Percentiles rank a stretch among this genome's conserved stretches.
These are phyloP conservation scores for Lepidopterella palustris DNA, from an alignment of 495 filamentous ascomycete genomes.

Conservation along the genomic window DNA sequence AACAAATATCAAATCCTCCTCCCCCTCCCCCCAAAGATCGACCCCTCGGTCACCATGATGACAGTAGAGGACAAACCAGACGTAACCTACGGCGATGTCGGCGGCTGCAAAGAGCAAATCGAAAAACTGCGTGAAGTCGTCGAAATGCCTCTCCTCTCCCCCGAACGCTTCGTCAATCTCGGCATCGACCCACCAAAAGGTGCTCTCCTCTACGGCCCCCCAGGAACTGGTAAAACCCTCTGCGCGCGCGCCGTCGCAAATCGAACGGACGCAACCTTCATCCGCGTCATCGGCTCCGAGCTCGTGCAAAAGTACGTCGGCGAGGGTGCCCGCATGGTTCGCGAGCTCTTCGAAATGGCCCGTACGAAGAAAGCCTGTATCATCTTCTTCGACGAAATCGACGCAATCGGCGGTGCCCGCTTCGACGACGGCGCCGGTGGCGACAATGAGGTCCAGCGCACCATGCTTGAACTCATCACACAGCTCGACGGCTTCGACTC, in stretches of 20 bases:
- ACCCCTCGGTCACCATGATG: conserved; percentile 99
- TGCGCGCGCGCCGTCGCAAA: conserved; percentile 97
- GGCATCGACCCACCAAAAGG: conserved; percentile 99
- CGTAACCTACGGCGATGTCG: conserved; percentile 97
- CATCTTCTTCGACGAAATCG: conserved; percentile 99
- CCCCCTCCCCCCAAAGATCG: conserved; percentile 97
- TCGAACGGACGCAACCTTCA: conserved; percentile 95
- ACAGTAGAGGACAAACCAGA: conserved; percentile 99
- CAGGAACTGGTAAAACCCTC: conserved; percentile 95
- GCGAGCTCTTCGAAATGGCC: conserved; percentile 98
- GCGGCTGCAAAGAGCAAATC: conserved; percentile 98
- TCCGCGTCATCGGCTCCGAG: conserved; percentile 94
- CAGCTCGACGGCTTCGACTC: conserved; percentile 97
- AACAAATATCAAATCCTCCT: conserved; percentile 99
- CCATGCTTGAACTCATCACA: conserved; percentile 97
- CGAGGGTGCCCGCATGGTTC: conserved; percentile 95
- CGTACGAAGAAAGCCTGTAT: conserved; percentile 99
- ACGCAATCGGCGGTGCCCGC: conserved; percentile 94
- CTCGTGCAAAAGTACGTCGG: conserved; percentile 98
- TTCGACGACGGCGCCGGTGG: conserved; percentile 97
- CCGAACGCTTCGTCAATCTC: conserved; percentile 92
- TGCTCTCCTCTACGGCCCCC: conserved; percentile 91
- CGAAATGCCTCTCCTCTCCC: conserved; percentile 93
- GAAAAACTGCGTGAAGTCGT: conserved; percentile 98
- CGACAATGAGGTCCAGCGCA: conserved; percentile 98